Percentiles rank a stretch among this genome's conserved stretches.
Conservation (phyloP, 768 basidiomycete species). For the Amanita phalloides region DNA sequence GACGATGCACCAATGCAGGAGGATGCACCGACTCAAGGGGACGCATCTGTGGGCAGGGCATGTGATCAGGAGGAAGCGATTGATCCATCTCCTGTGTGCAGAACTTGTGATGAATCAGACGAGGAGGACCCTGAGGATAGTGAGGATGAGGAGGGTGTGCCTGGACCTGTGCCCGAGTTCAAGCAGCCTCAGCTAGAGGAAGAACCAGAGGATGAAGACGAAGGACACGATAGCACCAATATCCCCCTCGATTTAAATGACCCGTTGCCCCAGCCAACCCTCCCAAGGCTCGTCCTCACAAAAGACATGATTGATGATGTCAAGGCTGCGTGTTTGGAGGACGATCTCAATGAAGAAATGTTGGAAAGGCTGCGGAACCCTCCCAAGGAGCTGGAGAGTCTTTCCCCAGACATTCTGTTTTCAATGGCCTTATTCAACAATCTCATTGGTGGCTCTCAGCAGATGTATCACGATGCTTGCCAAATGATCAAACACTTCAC, state of each 20-base stretch:
- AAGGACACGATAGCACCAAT: background rate
- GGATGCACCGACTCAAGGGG: background rate
- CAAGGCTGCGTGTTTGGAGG: background rate
- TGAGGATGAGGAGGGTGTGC: background rate
- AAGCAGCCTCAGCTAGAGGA: background rate
- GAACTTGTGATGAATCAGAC: background rate
- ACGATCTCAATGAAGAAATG: background rate
- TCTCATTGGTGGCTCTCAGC: background rate
- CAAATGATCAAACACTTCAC: background rate
- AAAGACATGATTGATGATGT: conserved; percentile 2
- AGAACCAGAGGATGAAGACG: background rate
- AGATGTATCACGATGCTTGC: conserved; percentile 2
- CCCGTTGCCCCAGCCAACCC: background rate
- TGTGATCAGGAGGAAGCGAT: background rate
- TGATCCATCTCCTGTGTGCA: background rate
- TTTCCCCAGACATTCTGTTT: background rate
- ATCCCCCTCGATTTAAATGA: background rate
- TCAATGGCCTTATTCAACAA: conserved; percentile 1
- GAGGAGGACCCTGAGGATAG: background rate
- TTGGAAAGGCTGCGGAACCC: conserved; percentile 2
- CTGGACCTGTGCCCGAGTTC: background rate
- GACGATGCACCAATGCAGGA: background rate
- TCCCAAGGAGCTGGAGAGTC: background rate
- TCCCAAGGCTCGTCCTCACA: conserved; percentile 1
- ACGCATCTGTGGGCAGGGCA: background rate